These are phyloP conservation scores for Aspergillus spinulosporus DNA, from an alignment of 2,329 filamentous ascomycete species.

Conservation along the genomic window DNA sequence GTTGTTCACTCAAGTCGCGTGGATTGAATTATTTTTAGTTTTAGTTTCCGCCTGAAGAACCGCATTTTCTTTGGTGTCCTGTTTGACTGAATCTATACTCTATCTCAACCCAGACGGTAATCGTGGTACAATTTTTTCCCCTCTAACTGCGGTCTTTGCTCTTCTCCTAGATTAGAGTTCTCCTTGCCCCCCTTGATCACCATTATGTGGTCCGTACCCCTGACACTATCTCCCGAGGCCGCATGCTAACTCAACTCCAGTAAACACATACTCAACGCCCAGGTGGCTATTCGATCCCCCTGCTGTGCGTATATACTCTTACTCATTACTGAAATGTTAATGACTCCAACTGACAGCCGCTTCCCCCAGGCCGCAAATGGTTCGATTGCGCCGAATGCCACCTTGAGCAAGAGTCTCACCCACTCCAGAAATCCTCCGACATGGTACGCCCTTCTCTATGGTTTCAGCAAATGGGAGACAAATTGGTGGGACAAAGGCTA, in stretches of 20 bases:
- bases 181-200: background rate
- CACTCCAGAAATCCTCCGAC: constrained; percentile 73
- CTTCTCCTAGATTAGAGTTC: background rate
- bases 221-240: background rate
- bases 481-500: background rate
- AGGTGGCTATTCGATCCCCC: constrained; percentile 91
- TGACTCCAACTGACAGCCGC: background rate
- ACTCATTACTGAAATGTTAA: background rate
- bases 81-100: background rate
- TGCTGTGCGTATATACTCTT: constrained; percentile 68
- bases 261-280: constrained; percentile 97
- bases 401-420: constrained; percentile 73
- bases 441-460: constrained; percentile 57
- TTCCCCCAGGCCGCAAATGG: constrained; percentile 77
- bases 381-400: constrained; percentile 98
- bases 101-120: background rate
- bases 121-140: background rate
- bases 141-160: background rate
- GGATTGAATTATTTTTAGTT: constrained; percentile 17
- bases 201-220: constrained; percentile 32
- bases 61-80: background rate
- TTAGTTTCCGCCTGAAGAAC: constrained; percentile 22
- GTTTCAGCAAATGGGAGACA: background rate
- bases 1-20: constrained; percentile 7
- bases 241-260: constrained; percentile 48